Base-by-base conservation (phyloP, 2,329 filamentous ascomycete genomes). In the Fusarium fujikuroi region DNA sequence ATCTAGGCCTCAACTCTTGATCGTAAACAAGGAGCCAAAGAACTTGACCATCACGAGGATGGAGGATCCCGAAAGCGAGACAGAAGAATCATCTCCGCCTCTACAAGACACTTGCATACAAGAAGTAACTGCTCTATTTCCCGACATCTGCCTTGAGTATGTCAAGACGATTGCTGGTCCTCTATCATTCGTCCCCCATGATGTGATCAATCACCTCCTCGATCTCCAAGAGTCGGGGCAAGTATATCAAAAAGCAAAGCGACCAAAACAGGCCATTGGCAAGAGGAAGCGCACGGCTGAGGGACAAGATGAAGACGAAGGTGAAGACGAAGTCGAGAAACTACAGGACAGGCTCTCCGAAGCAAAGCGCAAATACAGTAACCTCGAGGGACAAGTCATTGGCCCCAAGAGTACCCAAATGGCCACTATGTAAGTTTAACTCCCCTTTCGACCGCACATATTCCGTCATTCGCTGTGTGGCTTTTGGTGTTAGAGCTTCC, bases 141-240 rank as follows among this genome's bases (percentile, higher is more conserved):
- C 85, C 1, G 83, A 87, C 44, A 85, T 88, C 5, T 86, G 84
- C 64, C 79, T 76, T 1, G 66, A 81, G 0, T 84, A 83, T 60
- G 76, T 87, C 18, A 63, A 76, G 10, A 50, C 66, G 9, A 62
- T 83, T 9, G 78, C 78, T 6, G 37, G 60, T 1, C 66, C 79
- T 36, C 60, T 82, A 10, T 43, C 34, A 4, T 81, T 82, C 66
- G 58, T 81, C 43, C 21, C 79, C 5, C 75, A 81, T 8, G 62
- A 62, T 2, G 74, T 84, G 34, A 81, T 87, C 43, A 74, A 78
- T 43, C 53, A 75, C 34, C 81, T 88, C 19, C 70, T 87, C 18
- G 83, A 85, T 56, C 74, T 80, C 9, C 70, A 79, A 34, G 85
- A 87, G 7, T 76, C 73, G 0, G 84, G 83, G 15, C 52, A 72